Conservation (phyloP, 192 early-diverging fungal species). For the Glomus cerebriforme region DNA sequence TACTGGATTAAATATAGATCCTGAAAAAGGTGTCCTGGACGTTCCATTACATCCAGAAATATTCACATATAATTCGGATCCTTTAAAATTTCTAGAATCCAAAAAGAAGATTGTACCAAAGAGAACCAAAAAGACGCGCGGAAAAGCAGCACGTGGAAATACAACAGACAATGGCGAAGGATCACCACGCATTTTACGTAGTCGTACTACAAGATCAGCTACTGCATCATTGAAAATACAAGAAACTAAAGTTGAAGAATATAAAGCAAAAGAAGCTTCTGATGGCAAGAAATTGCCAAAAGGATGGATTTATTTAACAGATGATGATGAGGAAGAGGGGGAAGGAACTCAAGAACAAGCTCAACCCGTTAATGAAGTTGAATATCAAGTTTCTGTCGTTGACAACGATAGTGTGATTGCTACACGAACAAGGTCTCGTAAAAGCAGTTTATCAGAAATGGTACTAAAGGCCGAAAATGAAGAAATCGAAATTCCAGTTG, state of each 20-base stretch:
- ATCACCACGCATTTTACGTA: background rate
- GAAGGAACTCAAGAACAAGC: background rate
- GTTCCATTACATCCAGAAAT: slow-evolving; percentile 51
- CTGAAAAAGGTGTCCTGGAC: slow-evolving; percentile 45
- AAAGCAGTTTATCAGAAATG: background rate
- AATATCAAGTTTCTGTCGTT: background rate
- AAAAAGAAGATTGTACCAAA: background rate
- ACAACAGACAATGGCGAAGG: background rate
- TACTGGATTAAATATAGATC: slow-evolving; percentile 40
- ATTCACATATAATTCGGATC: slow-evolving; percentile 49
- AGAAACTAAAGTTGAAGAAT: slow-evolving; percentile 39
- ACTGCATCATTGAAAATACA: slow-evolving; percentile 32
- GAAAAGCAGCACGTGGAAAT: background rate
- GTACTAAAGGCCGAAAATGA: background rate
- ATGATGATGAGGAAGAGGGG: slow-evolving; percentile 44
- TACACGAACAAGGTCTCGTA: slow-evolving; percentile 14
- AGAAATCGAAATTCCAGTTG: background rate
- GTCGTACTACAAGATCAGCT: slow-evolving; percentile 25
- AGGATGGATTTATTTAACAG: slow-evolving; percentile 51
- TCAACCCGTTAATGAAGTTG: background rate
- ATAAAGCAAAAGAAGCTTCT: slow-evolving; percentile 8
- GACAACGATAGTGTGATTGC: background rate
- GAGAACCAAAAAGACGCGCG: background rate
- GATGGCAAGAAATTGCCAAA: slow-evolving; percentile 44
- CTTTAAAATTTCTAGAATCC: slow-evolving; percentile 26